phyloP scores from a whole-genome alignment of 2,329 filamentous ascomycete species.

The Tolypocladium tundrense region DNA sequence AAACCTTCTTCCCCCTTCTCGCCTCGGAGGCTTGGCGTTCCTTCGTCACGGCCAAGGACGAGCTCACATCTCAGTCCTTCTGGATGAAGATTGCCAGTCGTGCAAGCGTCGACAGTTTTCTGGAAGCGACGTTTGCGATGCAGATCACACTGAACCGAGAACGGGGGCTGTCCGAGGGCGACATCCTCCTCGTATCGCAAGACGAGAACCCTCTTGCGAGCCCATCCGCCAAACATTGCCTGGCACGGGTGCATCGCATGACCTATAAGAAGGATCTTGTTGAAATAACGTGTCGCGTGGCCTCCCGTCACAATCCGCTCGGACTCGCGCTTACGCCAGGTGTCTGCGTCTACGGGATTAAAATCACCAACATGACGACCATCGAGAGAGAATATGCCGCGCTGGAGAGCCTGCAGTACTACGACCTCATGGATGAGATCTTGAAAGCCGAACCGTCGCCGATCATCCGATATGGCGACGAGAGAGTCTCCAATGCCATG shows the following conservation, averaged over 20 bases:
- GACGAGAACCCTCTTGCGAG: slow-evolving; percentile 59
- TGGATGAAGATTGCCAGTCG: slow-evolving; percentile 82
- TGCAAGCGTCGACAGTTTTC: slow-evolving; percentile 82
- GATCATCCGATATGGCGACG: slow-evolving; percentile 69
- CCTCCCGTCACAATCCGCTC: slow-evolving; percentile 54
- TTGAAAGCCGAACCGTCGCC: slow-evolving; percentile 82
- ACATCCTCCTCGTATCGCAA: slow-evolving; percentile 79
- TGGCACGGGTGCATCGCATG: slow-evolving; percentile 73
- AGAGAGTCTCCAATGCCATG: slow-evolving; percentile 58
- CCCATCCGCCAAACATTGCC: slow-evolving; percentile 61
- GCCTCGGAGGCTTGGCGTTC: slow-evolving; percentile 93
- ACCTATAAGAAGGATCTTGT: slow-evolving; percentile 71
- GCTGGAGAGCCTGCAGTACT: slow-evolving; percentile 82
- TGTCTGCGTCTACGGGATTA: slow-evolving; percentile 60
- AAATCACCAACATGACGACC: slow-evolving; percentile 86
- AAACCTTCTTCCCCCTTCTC: slow-evolving; percentile 81
- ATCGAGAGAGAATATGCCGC: slow-evolving; percentile 94
- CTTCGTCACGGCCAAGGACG: slow-evolving; percentile 82
- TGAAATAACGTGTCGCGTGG: slow-evolving; percentile 79
- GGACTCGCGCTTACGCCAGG: slow-evolving; percentile 57
- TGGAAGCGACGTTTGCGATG: slow-evolving; percentile 83
- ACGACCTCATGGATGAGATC: slow-evolving; percentile 91
- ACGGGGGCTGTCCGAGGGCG: slow-evolving; percentile 66
- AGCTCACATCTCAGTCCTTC: slow-evolving; percentile 69
- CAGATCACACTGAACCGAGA: slow-evolving; percentile 61